Base-by-base conservation (phyloP, 1,139 yeast species). In the Casaregolazyma lundiana region DNA sequence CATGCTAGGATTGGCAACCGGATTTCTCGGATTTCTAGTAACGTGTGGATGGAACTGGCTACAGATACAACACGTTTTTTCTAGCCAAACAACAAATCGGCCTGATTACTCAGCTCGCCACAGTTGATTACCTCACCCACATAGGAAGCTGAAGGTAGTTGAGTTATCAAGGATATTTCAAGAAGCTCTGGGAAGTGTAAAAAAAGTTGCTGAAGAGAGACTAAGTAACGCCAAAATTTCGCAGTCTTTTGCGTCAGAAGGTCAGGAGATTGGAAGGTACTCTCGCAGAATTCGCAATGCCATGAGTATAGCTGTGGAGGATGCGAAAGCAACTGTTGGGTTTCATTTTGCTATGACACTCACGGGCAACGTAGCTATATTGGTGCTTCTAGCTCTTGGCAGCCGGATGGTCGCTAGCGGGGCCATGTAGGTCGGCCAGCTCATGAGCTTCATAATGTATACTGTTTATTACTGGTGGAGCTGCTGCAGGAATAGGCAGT, bases 131-230 rank as follows among this genome's bases (percentile, higher is more conserved):
- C n/a, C n/a, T n/a, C n/a, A n/a, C n/a, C n/a, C n/a, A n/a, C n/a
- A n/a, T n/a, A n/a, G n/a, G n/a, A n/a, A n/a, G n/a, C n/a, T n/a
- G n/a, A n/a, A n/a, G n/a, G n/a, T n/a, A n/a, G n/a, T n/a, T n/a
- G n/a, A n/a, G n/a, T n/a, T 89, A 35, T 84, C 96, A 0, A 75
- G 88, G 51, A 75, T 75, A 40, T 77, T 90, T 49, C 97, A 92
- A 64, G 88, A 86, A 51, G 86, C 90, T 18, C 77, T 95, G 24
- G 97, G 97, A 26, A 77, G 80, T 17, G 70, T 92, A 62, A 86
- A 96, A 0, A 86, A 87, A 60, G 95, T 87, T 5, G 82, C 95
- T 13, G 97, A 92, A 62, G 97, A 92, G 59, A 88, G 92, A 54
- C 72, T 92, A 50, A 86, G 84, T 63, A 95, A 95, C 4, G 76